Base-by-base conservation (phyloP, 257 asterid species). In the Eustoma russellianum region DNA sequence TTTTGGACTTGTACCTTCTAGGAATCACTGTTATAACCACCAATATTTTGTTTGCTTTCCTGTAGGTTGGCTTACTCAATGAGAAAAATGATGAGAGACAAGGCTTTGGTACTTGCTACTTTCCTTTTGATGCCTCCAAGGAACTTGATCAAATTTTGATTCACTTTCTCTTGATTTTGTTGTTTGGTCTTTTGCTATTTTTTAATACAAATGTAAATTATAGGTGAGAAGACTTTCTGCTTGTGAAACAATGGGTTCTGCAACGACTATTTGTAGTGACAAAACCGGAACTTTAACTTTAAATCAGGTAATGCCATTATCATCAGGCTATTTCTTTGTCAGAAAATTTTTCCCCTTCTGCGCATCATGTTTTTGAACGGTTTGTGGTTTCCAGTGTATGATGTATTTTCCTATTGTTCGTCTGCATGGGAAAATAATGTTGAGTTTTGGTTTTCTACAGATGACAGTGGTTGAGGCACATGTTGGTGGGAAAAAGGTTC, bases 81-180 rank as follows among this genome's bases (percentile, higher is more conserved):
- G 98, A 82, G 91, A 63, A 91, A 91, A 75, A 91, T 91, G 98
- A 91, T 91, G 98, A 89, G 87, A 55, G 98, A 87, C 72, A 91
- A 91, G 74, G 98, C 98, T 55, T 68, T 91, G 96, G 98, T 91
- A 78, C 53, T 69, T 0, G 46, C 56, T 52, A 49, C 41, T 45
- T 57, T 57, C 51, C 35, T 30, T 56, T 35, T 24, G 44, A 17
- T 46, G 15, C 17, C 35, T 45, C 30, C 43, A 38, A 52, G 15
- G 33, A n/a, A 30, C 7, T 18, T 48, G 6, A 17, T 48, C 16
- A 43, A 30, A 14, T 14, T 57, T 59, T 38, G 43, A 11, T 43
- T 33, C 35, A 35, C 28, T 60, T 52, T 63, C 54, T 52, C 33
- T 28, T n/a, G 12, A 19, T 17, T 48, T 24, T 38, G 8, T 33